These are phyloP conservation scores for Beauveria australis DNA, from an alignment of 2,329 filamentous ascomycete genomes.

Conservation along the genomic window DNA sequence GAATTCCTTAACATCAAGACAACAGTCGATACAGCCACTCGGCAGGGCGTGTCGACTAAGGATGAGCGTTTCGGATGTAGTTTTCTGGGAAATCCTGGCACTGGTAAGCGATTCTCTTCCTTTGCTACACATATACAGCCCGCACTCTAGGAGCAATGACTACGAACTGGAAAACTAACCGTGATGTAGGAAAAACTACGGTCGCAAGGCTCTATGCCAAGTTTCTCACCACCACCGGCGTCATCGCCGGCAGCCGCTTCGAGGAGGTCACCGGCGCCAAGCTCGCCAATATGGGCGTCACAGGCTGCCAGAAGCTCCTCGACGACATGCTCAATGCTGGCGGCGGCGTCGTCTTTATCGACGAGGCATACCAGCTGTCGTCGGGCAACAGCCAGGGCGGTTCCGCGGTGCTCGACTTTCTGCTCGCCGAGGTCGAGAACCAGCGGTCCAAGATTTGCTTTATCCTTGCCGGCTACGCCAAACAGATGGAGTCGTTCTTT, in stretches of 20 bases:
- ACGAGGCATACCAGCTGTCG: slow-evolving; percentile 69
- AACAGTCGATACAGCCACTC: slow-evolving; percentile 49
- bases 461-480: slow-evolving; percentile 64
- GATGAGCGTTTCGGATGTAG: slow-evolving; percentile 54
- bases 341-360: slow-evolving; percentile 67
- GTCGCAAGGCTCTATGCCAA: slow-evolving; percentile 63
- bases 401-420: slow-evolving; percentile 56
- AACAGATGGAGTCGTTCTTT: slow-evolving; percentile 71
- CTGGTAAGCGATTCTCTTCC: slow-evolving; percentile 38
- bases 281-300: slow-evolving; percentile 54
- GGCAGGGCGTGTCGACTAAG: slow-evolving; percentile 47
- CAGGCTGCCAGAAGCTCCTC: slow-evolving; percentile 44
- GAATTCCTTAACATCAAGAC: slow-evolving; percentile 55
- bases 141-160: background rate
- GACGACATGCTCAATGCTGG: slow-evolving; percentile 43
- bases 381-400: slow-evolving; percentile 51
- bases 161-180: slow-evolving; percentile 10
- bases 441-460: slow-evolving; percentile 61
- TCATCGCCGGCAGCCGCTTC: slow-evolving; percentile 52
- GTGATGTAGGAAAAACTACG: slow-evolving; percentile 53
- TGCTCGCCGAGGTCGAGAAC: slow-evolving; percentile 68
- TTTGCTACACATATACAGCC: background rate
- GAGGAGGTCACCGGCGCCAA: slow-evolving; percentile 61
- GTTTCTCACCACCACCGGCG: slow-evolving; percentile 54
- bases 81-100: slow-evolving; percentile 67